Evolutionary conservation across 371 early-diverging fungal genomes (phyloP).

Genomic region (Zancudomyces culisetae): DNA sequence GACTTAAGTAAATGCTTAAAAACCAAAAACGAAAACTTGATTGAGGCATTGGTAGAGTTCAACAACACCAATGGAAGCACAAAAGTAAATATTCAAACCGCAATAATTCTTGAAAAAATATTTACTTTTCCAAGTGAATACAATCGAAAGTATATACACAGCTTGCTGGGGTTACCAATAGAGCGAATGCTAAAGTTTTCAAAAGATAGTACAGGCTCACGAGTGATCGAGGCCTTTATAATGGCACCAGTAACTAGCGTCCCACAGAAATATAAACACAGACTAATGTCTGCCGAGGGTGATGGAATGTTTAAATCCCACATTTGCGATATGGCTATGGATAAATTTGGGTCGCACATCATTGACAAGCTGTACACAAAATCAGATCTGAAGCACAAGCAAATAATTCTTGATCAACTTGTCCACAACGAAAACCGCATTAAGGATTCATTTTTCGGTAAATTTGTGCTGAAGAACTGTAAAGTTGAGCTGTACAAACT

Average conservation of each 20-base stretch:
- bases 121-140: conserved; percentile 41
- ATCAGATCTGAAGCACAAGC: conserved; percentile 51
- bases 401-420: conserved; percentile 49
- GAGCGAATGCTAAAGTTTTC: conserved; percentile 35
- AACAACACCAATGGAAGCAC: conserved; percentile 25
- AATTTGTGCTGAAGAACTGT: conserved; percentile 57
- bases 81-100: conserved; percentile 45
- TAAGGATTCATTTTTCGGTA: conserved; percentile 43
- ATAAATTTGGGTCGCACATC: conserved; percentile 59
- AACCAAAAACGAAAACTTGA: neutral
- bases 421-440: conserved; percentile 32
- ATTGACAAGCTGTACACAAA: conserved; percentile 53
- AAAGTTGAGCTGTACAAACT: conserved; percentile 53
- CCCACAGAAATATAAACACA: conserved; percentile 37
- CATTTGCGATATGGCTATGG: conserved; percentile 38
- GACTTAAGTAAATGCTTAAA: conserved; percentile 31
- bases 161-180: conserved; percentile 28
- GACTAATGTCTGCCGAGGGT: no score
- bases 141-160: conserved; percentile 33
- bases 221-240: conserved; percentile 50
- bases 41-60: conserved; percentile 25
- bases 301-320: conserved; percentile 31
- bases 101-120: conserved; percentile 46
- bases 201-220: conserved; percentile 46
- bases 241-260: conserved; percentile 25